phyloP scores from a whole-genome alignment of 2,329 filamentous ascomycete genomes.

The Arthrobotrys sinensis region DNA sequence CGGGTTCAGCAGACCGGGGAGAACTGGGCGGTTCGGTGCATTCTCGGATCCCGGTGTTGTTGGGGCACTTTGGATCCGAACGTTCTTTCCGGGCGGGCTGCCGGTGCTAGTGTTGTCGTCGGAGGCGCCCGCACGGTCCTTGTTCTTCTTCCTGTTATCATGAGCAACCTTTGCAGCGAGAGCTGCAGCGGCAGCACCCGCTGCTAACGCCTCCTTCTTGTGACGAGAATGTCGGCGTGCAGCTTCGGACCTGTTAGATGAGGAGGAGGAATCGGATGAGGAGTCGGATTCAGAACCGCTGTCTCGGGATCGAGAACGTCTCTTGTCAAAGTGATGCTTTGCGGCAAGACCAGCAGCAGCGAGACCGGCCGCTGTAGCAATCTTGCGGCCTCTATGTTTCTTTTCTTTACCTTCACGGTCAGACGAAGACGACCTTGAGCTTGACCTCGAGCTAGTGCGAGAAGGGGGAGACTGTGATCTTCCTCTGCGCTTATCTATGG shows the following conservation, averaged over 20 bases:
- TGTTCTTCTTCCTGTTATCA: conserved; percentile 57
- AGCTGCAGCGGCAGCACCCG: conserved; percentile 55
- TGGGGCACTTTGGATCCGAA: conserved; percentile 58
- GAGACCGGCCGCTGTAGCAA: conserved; percentile 44
- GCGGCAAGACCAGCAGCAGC: conserved; percentile 56
- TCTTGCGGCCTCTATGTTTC: conserved; percentile 52
- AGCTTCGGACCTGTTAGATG: conserved; percentile 33
- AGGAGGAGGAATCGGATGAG: conserved; percentile 21
- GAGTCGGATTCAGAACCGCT: conserved; percentile 38
- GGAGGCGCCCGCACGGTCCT: conserved; percentile 25
- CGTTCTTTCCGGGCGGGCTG: conserved; percentile 48
- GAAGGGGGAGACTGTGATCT: conserved; percentile 42
- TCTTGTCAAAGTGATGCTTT: conserved; percentile 58
- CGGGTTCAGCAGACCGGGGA: conserved; percentile 30
- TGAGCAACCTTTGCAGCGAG: conserved; percentile 59
- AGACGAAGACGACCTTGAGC: conserved; percentile 51
- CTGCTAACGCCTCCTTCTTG: conserved; percentile 56
- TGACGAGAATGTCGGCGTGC: conserved; percentile 54
- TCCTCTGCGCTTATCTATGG: conserved; percentile 31
- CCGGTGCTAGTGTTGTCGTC: conserved; percentile 50
- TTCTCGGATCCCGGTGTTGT: conserved; percentile 53
- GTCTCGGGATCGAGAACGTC: conserved; percentile 41
- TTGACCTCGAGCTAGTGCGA: conserved; percentile 52
- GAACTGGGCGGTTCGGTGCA: conserved; percentile 41
- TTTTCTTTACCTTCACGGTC: conserved; percentile 49